Conservation (phyloP, 169 alveolate genomes). For the Sarcocystis neurona region DNA sequence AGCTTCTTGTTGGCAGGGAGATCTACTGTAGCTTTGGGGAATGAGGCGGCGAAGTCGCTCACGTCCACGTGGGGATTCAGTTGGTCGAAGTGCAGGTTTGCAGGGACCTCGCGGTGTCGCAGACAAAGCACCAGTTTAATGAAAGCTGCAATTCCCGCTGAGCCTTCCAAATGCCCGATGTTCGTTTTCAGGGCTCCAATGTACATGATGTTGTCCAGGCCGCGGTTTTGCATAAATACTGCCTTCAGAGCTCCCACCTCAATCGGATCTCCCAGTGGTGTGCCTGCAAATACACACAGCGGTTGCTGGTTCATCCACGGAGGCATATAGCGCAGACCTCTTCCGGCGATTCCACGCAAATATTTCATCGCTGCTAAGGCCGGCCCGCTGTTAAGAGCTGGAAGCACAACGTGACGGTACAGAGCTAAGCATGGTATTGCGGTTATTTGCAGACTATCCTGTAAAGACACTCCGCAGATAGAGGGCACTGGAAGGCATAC, state of each 20-base stretch:
- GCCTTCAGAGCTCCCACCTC: conserved; percentile 77
- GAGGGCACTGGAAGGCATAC: no score
- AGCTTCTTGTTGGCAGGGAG: conserved; percentile 47
- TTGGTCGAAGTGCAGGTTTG: conserved; percentile 70
- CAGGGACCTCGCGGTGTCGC: conserved; percentile 69
- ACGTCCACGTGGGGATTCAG: conserved; percentile 69
- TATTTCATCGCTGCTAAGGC: no score
- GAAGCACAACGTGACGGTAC: no score
- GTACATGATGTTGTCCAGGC: conserved; percentile 55
- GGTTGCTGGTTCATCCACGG: no score
- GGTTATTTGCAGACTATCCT: no score
- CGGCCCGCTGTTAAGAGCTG: no score
- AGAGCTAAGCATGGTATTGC: no score
- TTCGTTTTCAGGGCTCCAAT: conserved; percentile 76
- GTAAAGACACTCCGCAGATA: no score
- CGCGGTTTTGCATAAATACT: conserved; percentile 46
- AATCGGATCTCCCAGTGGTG: conserved; percentile 80
- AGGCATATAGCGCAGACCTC: no score
- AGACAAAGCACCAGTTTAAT: conserved; percentile 71
- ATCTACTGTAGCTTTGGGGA: conserved; percentile 48
- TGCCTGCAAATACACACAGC: conserved; percentile 67
- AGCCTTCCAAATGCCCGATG: conserved; percentile 76
- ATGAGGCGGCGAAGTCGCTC: conserved; percentile 60
- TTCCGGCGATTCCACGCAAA: no score
- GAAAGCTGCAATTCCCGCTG: conserved; percentile 77